These are phyloP conservation scores for Geranomyces variabilis DNA, from an alignment of 192 early-diverging fungal genomes.

Conservation along the genomic window DNA sequence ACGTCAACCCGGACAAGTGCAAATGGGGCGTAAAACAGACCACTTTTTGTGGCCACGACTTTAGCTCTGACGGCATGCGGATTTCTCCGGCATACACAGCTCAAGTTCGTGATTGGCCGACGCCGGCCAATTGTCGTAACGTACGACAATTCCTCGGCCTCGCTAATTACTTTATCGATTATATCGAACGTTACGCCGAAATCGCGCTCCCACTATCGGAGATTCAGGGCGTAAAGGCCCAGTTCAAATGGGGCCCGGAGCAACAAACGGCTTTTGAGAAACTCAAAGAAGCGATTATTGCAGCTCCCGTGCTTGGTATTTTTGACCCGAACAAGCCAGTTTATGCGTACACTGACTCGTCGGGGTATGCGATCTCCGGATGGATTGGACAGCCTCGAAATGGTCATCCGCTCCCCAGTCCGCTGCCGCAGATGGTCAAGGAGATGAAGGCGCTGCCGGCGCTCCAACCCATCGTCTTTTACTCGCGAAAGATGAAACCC, in stretches of 20 bases:
- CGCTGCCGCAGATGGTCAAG: conserved; percentile 1
- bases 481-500: conserved; percentile 18
- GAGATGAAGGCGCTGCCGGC: conserved; percentile 1
- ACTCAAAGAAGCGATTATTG: background rate
- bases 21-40: conserved; percentile 31
- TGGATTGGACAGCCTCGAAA: background rate
- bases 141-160: conserved; percentile 16
- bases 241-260: background rate
- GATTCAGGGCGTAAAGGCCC: conserved; percentile 28
- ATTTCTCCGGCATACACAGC: conserved; percentile 34
- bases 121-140: conserved; percentile 7
- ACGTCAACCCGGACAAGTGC: conserved; percentile 48
- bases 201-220: conserved; percentile 13
- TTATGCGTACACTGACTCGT: background rate
- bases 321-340: background rate
- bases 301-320: background rate
- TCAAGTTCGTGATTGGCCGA: conserved; percentile 30
- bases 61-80: conserved; percentile 31
- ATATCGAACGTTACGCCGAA: conserved; percentile 16
- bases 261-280: background rate
- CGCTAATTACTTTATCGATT: conserved; percentile 18
- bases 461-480: conserved; percentile 10
- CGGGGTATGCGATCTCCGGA: conserved; percentile 4
- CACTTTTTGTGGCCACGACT: conserved; percentile 40
- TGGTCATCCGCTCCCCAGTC: background rate